Evolutionary conservation across 164 flowering plant species (phyloP).

Genomic region (Chimonanthus salicifolius): DNA sequence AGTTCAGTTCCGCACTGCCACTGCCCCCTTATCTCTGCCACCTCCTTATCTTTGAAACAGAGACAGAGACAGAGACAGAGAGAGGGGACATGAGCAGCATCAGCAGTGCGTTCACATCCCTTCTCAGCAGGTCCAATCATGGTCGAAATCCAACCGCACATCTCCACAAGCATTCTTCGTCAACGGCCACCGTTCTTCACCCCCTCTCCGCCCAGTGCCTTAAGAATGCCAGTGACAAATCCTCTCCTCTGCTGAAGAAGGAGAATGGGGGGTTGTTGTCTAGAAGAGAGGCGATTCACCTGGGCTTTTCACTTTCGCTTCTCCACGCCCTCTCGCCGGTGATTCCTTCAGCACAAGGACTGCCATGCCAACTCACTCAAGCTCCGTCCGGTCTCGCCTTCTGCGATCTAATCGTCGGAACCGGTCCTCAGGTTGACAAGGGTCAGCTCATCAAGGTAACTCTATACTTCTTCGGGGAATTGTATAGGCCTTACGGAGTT

Average conservation of each 20-base stretch:
- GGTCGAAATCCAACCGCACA: neutral
- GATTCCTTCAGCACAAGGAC: constrained; percentile 10
- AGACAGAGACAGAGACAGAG: too few species aligned
- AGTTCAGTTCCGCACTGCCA: too few species aligned
- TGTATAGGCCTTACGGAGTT: neutral
- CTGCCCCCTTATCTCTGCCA: too few species aligned
- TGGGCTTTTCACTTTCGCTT: constrained; percentile 1
- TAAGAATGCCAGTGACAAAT: too few species aligned
- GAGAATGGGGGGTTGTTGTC: neutral
- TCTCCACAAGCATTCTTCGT: neutral
- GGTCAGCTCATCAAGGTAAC: constrained; percentile 83
- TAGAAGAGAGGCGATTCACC: constrained; percentile 7
- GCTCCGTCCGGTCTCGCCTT: constrained; percentile 75
- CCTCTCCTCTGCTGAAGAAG: neutral
- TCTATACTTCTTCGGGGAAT: too few species aligned
- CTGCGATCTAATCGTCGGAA: constrained; percentile 64
- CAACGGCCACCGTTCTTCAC: neutral
- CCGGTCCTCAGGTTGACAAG: constrained; percentile 58
- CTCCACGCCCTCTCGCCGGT: constrained; percentile 2
- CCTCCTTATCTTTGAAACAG: too few species aligned
- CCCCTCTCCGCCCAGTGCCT: neutral
- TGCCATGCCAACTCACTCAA: constrained; percentile 42
- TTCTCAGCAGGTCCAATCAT: neutral
- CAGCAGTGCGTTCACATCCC: neutral
- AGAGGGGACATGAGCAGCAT: neutral